These are phyloP conservation scores for Symbiotaphrina buchneri DNA, from an alignment of 495 filamentous ascomycete species.

Conservation along the genomic window DNA sequence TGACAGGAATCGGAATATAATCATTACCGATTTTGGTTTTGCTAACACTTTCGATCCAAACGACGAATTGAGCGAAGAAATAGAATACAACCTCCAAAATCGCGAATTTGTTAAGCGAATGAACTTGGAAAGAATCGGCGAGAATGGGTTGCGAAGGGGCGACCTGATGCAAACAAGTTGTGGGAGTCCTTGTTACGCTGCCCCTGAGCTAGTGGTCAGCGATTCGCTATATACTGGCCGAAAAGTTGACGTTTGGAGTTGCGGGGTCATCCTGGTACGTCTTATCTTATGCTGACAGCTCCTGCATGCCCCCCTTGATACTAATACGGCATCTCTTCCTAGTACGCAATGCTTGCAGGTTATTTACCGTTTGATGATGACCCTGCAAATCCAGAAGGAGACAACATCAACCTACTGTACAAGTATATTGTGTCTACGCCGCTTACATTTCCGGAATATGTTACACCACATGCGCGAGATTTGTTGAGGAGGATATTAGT, in stretches of 20 bases:
- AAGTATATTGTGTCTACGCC: slow-evolving; percentile 98
- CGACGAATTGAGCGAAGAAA: slow-evolving; percentile 75
- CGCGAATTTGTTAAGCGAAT: slow-evolving; percentile 63
- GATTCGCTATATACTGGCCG: slow-evolving; percentile 92
- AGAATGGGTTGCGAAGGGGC: slow-evolving; percentile 35
- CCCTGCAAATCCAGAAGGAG: slow-evolving; percentile 92
- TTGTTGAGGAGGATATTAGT: slow-evolving; percentile 82
- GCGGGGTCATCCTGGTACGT: slow-evolving; percentile 92
- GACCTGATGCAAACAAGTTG: slow-evolving; percentile 68
- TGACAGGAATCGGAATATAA: slow-evolving; percentile 93
- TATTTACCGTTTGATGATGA: slow-evolving; percentile 99
- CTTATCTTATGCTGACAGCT: neutral
- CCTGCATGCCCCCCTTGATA: slow-evolving; percentile 2
- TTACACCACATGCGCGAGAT: slow-evolving; percentile 90
- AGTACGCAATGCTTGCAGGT: slow-evolving; percentile 98
- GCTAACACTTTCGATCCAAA: slow-evolving; percentile 86
- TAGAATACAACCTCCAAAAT: slow-evolving; percentile 63
- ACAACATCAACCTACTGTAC: slow-evolving; percentile 98
- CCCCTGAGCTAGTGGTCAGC: slow-evolving; percentile 91
- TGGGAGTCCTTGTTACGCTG: slow-evolving; percentile 85
- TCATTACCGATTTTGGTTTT: slow-evolving; percentile 98
- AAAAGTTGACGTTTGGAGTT: slow-evolving; percentile 99
- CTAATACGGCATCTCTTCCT: slow-evolving; percentile 4
- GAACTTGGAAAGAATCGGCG: slow-evolving; percentile 40
- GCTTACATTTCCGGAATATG: slow-evolving; percentile 96